Evolutionary conservation across 495 filamentous ascomycete genomes (phyloP), one percentile per base, ranked within the genome.

Genomic region (Hypoxylon crocopeplum): DNA sequence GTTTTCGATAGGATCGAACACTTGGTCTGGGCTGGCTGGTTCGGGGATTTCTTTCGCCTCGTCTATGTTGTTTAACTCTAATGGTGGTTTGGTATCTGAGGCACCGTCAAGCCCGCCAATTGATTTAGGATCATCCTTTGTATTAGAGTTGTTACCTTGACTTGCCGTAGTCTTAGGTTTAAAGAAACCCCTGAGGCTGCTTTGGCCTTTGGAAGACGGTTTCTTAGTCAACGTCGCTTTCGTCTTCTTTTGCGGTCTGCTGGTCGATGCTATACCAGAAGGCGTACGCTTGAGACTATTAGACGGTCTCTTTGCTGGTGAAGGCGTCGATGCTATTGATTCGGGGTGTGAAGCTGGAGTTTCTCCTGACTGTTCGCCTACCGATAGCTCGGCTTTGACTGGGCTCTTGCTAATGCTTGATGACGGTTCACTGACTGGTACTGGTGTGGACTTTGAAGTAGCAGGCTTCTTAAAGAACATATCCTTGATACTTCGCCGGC

Each of bases 181-280:
- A 76, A 96, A 96, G 75, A 97, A 97, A 5, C 90, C 89, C 71
- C 80, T 88, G 0, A 96, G 77, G 25, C 82, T 92, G 64, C 87
- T 85, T 69, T 97, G 92, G 1, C 87, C 85, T 56, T 78, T 80
- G 3, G 53, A 38, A 1, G 73, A 69, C 19, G 64, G 47, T 41
- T 81, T 76, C 32, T 66, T 77, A 19, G 48, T 40, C 1, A 68
- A 38, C 1, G 67, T 45, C 0, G 58, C 61, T 30, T 72, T 79
- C 16, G 62, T 58, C 55, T 79, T 79, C 62, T 79, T 79, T 17
- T 68, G 71, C 5, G 75, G 66, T n/a, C 72, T 67, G 30, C 17
- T 65, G 1, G 56, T 34, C 0, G 69, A 39, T 8, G 59, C n/a
- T 0, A 67, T 48, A 21, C 59, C 62, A 2, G 72, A 72, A 15